Conservation (phyloP, 805 yeast species). For the Debaryomyces prosopidis region DNA sequence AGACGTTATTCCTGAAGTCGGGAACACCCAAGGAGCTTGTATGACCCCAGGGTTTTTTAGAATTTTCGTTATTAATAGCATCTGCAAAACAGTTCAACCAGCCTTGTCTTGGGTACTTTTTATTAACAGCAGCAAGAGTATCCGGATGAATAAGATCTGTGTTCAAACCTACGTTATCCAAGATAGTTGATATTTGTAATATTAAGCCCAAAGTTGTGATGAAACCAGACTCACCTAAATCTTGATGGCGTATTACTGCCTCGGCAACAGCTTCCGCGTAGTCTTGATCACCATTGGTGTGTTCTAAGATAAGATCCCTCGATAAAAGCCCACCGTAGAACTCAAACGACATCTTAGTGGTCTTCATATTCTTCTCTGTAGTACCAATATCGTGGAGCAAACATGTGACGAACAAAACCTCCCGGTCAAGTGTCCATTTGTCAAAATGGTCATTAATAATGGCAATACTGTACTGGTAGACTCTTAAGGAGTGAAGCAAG, state of each 20-base stretch:
- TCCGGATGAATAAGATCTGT: conserved; percentile 25
- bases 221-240: conserved; percentile 31
- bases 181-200: conserved; percentile 31
- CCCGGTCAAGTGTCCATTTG: conserved; percentile 28
- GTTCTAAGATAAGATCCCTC: conserved; percentile 21
- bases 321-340: conserved; percentile 33
- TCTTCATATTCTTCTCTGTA: conserved; percentile 30
- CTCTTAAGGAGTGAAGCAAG: conserved; percentile 31
- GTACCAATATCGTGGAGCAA: conserved; percentile 37
- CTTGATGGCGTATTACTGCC: conserved; percentile 37
- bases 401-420: conserved; percentile 28
- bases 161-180: conserved; percentile 33
- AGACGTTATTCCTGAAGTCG: conserved; percentile 25
- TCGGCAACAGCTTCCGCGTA: conserved; percentile 36
- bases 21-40: conserved; percentile 32
- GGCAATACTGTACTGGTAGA: conserved; percentile 28
- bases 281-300: conserved; percentile 21
- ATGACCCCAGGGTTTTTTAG: conserved; percentile 36
- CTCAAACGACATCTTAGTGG: conserved; percentile 35
- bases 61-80: conserved; percentile 31
- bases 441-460: conserved; percentile 33
- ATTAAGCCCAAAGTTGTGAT: conserved; percentile 34
- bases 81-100: conserved; percentile 32
- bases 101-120: conserved; percentile 23
- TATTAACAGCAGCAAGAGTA: conserved; percentile 27